phyloP scores from a whole-genome alignment of 345 rosid genomes.

The Geranium brycei region DNA sequence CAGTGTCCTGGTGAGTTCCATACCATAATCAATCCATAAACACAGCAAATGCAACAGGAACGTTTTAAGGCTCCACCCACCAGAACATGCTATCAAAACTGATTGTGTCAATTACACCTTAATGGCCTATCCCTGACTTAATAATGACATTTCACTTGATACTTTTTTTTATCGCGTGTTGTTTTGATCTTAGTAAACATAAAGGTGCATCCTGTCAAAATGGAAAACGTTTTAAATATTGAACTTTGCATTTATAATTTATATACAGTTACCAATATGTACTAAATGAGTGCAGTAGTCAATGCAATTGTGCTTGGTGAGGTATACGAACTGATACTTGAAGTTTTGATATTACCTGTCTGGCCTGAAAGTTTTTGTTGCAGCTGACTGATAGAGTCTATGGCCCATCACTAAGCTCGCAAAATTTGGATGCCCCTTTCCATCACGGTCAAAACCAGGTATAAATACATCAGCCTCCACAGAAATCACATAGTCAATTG shows the following conservation, averaged over 20 bases:
- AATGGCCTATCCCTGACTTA: too few relatives aligned
- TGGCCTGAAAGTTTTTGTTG: slow-evolving; percentile 69
- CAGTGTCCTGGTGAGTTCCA: too few relatives aligned
- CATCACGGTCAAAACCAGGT: slow-evolving; percentile 82
- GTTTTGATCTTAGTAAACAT: not conserved
- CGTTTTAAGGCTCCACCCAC: too few relatives aligned
- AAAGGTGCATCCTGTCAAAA: not conserved
- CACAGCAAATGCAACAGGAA: too few relatives aligned
- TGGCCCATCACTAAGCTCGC: slow-evolving; percentile 94
- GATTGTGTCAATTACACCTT: too few relatives aligned
- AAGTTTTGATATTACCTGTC: slow-evolving; percentile 43
- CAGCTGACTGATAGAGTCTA: slow-evolving; percentile 78
- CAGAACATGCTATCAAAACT: too few relatives aligned
- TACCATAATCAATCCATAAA: too few relatives aligned
- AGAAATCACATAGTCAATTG: slow-evolving; percentile 67
- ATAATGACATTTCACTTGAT: too few relatives aligned
- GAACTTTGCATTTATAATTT: too few relatives aligned
- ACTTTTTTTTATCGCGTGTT: too few relatives aligned
- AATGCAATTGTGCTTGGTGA: too few relatives aligned
- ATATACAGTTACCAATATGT: not conserved
- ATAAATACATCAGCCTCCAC: slow-evolving; percentile 91
- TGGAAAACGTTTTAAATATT: too few relatives aligned
- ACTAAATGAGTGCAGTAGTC: not conserved
- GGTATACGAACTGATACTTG: not conserved
- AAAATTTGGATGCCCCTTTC: slow-evolving; percentile 87